A percentile compares a stretch with the other conserved stretches of the same genome.
Conservation (phyloP, 176 grass and related monocot species). For the Cenchrus fungigraminus region DNA sequence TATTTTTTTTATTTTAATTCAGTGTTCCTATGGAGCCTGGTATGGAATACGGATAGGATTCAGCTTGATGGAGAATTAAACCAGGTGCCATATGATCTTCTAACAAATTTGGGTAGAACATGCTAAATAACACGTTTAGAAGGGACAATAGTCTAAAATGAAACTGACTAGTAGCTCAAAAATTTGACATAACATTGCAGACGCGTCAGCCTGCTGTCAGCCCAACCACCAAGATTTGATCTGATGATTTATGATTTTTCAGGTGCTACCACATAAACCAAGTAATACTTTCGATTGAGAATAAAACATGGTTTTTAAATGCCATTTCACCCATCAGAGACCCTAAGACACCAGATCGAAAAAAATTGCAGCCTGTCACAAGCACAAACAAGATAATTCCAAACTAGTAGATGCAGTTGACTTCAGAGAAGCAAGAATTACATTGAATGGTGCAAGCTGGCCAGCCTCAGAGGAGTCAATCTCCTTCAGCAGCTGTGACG, state of each 20-base stretch:
- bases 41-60: not conserved
- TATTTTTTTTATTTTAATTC: not conserved
- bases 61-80: constrained; percentile 2
- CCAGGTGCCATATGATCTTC: not conserved
- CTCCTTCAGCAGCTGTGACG: constrained; percentile 76
- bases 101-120: not conserved
- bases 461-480: constrained; percentile 76
- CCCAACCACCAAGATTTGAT: constrained; percentile 5
- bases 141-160: not conserved
- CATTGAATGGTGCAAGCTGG: constrained; percentile 69
- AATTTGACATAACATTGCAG: constrained; percentile 1
- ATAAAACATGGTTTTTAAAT: not conserved
- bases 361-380: not conserved
- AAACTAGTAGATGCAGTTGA: not conserved
- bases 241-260: not conserved
- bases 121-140: not conserved
- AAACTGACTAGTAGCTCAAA: not conserved
- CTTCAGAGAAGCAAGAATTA: constrained; percentile 16
- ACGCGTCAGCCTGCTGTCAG: not conserved
- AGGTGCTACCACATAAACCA: not conserved
- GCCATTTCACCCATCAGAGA: not conserved
- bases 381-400: not conserved
- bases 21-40: not conserved
- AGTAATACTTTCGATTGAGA: not conserved
- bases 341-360: not conserved